Base-by-base conservation (phyloP, 208 protist species). In the Acanthamoeba castellanii region DNA sequence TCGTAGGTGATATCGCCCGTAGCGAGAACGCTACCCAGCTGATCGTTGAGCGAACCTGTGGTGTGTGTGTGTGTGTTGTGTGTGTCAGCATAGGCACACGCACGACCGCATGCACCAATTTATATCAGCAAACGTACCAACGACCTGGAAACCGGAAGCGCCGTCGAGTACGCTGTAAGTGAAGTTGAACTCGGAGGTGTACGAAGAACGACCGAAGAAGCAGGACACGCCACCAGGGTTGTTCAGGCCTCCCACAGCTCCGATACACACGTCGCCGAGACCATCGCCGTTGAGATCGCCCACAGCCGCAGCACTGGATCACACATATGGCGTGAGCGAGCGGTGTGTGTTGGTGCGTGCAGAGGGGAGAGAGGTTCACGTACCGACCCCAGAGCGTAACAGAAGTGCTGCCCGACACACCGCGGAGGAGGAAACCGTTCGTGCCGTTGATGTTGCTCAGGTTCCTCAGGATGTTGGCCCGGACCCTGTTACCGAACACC, bases 231-330 rank as follows among this genome's bases (percentile, higher is more conserved):
- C 14, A 22, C 72, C 72, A 2, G 30, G 14, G 4, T 1, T 20
- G 20, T 18, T 27, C 8, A 14, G 34, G 22, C 50, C 34, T 9
- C 72, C 72, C 8, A 5, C 9, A 6, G 72, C 11, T 8, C 11
- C 30, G 6, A 81, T 32, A 32, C 72, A 81, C 72, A 81, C 72
- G 42, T 81, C 72, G 42, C 37, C 37, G 42, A 14, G 16, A 5
- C 72, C 72, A 32, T 81, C 72, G 13, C 72, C 72, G 72, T 81
- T 81, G 42, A 81, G 2, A 14, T 81, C 72, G 72, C 34, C 72
- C 72, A 81, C 72, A 2, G 16, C 30, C 2, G 34, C 72, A 37
- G 72, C 2, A 52, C 72, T 50, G 30, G 4, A 8, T 22, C 3
- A 30, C 70, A 20, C 70, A 42, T 45, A 16, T n/a, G 11, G 59